Conservation (phyloP, 495 filamentous ascomycete species). For the Niebla homalea region DNA sequence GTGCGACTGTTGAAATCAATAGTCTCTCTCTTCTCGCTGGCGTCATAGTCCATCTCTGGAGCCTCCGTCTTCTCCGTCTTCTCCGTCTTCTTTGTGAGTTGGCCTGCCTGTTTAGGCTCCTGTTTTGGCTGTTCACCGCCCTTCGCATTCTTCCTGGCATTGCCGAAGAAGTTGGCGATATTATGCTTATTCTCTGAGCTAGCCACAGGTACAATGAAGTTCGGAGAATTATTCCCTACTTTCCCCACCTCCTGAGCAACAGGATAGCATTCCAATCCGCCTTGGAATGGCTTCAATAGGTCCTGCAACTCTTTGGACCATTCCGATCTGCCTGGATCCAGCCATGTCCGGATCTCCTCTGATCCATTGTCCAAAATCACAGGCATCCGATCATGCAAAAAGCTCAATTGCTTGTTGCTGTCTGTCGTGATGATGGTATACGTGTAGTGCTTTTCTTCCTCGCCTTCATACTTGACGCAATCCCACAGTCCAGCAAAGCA, state of each 20-base stretch:
- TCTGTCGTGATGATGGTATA: conserved; percentile 89
- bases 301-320: conserved; percentile 72
- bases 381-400: conserved; percentile 90
- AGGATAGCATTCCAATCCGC: conserved; percentile 71
- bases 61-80: neutral
- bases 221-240: conserved; percentile 80
- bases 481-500: conserved; percentile 89
- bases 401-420: conserved; percentile 63
- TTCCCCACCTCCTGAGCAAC: conserved; percentile 87
- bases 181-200: conserved; percentile 79
- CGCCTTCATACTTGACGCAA: conserved; percentile 61
- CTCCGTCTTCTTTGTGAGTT: conserved; percentile 21
- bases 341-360: conserved; percentile 59
- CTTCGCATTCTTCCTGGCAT: conserved; percentile 30
- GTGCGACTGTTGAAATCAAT: conserved; percentile 25
- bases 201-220: conserved; percentile 68
- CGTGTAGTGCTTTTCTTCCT: conserved; percentile 58
- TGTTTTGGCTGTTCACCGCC: conserved; percentile 17
- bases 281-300: conserved; percentile 61
- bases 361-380: conserved; percentile 73
- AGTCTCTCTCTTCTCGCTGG: conserved; percentile 27
- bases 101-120: conserved; percentile 16
- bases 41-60: neutral
- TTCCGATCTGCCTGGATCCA: conserved; percentile 54
- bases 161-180: conserved; percentile 84